Base-by-base conservation (phyloP, 306 rosid species). In the Styphnolobium japonicum region DNA sequence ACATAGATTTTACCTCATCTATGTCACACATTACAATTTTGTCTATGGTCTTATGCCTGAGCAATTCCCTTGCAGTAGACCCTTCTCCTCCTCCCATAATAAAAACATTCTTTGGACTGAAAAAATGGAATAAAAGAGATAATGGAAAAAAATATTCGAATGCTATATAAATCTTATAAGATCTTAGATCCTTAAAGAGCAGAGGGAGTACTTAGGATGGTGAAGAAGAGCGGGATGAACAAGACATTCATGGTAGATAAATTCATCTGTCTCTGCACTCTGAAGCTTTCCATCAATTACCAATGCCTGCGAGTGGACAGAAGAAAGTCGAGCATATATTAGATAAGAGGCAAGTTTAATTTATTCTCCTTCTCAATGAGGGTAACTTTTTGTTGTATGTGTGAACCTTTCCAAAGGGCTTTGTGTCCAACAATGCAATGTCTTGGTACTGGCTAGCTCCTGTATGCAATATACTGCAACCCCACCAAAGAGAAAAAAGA, bases 41-140 rank as follows among this genome's bases (percentile, higher is more conserved):
- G 81, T 91, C 93, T 43, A 89, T 83, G 76, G 93, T 91, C 84
- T 77, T 91, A 66, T 94, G 97, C 82, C 95, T 91, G 11, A 94
- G 95, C 34, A 94, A 56, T 83, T 94, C 98, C 77, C 98, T 92
- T 29, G 98, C 98, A 84, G 98, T 94, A 33, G 98, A 94, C 14
- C 98, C 98, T 89, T 94, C 98, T 82, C 98, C 98, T 87, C 98
- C 98, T 86, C 98, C 98, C 98, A 94, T 94, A 72, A 94, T 92
- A 51, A 94, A 94, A 63, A 87, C 90, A 72, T 77, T 85, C 80
- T 80, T 89, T 67, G 98, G 97, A 76, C 98, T 94, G n/a, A 62
- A 43, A 61, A 51, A 46, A 25, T 45, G 40, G 5, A 60, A 82
- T 4, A 8, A 43, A 31, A 21, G 37, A 25, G 7, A 62, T 9